phyloP scores from a whole-genome alignment of 2,329 filamentous ascomycete genomes.

The Dothideomycetes sp. region DNA sequence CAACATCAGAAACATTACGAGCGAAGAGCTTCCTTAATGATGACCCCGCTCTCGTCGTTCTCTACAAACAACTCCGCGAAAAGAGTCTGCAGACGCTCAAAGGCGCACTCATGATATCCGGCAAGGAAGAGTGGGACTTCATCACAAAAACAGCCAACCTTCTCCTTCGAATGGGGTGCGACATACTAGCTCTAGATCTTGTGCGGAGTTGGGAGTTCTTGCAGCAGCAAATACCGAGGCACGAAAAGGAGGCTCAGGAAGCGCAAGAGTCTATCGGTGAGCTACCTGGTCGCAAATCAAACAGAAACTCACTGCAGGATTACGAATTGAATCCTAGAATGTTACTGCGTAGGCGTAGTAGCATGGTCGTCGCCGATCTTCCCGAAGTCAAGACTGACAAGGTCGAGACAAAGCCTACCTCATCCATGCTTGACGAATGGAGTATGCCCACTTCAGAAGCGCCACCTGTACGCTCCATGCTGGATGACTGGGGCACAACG shows the following conservation, averaged over 20 bases:
- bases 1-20: conserved; percentile 49
- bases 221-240: conserved; percentile 2
- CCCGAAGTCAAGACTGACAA: conserved; percentile 26
- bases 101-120: conserved; percentile 71
- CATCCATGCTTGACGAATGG: conserved; percentile 15
- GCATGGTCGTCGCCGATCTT: conserved; percentile 68
- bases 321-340: conserved; percentile 50
- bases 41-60: conserved; percentile 75
- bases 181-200: conserved; percentile 75
- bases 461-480: conserved; percentile 21
- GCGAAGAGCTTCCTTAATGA: conserved; percentile 77
- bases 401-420: conserved; percentile 25
- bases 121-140: conserved; percentile 77
- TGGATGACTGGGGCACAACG: conserved; percentile 10
- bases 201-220: conserved; percentile 73
- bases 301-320: conserved; percentile 13
- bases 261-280: conserved; percentile 21
- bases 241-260: conserved; percentile 5
- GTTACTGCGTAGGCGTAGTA: conserved; percentile 60
- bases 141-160: conserved; percentile 64
- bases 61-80: conserved; percentile 78
- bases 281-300: conserved; percentile 4
- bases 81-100: conserved; percentile 73
- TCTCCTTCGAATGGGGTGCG: conserved; percentile 48
- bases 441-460: background rate